These are phyloP conservation scores for Leccinum incarnatum DNA, from an alignment of 768 basidiomycete species.

Conservation along the genomic window DNA sequence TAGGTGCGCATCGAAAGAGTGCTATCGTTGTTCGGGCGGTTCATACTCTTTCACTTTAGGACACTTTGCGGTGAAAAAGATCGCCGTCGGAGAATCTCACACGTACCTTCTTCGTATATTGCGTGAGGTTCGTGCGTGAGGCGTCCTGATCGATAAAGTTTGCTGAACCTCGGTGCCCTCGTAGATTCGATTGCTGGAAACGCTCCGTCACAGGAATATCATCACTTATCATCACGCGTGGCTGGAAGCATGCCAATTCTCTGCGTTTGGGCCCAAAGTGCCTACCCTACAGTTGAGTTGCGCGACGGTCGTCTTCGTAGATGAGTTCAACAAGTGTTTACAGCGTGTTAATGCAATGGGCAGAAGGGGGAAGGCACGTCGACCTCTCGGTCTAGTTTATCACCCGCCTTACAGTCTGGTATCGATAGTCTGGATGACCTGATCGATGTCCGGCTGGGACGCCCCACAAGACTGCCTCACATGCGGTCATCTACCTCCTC, in stretches of 20 bases:
- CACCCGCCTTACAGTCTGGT: background rate
- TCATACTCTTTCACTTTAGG: conserved; percentile 37
- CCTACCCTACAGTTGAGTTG: conserved; percentile 78
- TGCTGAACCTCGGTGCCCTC: background rate
- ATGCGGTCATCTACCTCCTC: conserved; percentile 32
- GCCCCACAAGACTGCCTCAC: conserved; percentile 43
- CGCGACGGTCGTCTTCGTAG: background rate
- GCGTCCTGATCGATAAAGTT: background rate
- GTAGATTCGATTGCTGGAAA: conserved; percentile 81
- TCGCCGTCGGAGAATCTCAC: conserved; percentile 90
- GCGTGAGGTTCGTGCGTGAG: conserved; percentile 54
- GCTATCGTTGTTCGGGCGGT: background rate
- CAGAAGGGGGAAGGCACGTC: conserved; percentile 71
- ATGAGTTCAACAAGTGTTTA: background rate
- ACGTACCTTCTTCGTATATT: conserved; percentile 80
- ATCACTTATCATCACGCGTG: conserved; percentile 95
- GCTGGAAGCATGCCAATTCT: conserved; percentile 85
- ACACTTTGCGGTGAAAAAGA: conserved; percentile 94
- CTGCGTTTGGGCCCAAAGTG: conserved; percentile 82
- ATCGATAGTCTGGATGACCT: conserved; percentile 70
- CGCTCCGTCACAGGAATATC: conserved; percentile 88
- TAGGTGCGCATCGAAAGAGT: conserved; percentile 45
- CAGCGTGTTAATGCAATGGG: conserved; percentile 92
- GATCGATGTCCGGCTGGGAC: conserved; percentile 76
- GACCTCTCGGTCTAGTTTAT: background rate